phyloP scores from a whole-genome alignment of 768 basidiomycete species.

The Mycena amicta region DNA sequence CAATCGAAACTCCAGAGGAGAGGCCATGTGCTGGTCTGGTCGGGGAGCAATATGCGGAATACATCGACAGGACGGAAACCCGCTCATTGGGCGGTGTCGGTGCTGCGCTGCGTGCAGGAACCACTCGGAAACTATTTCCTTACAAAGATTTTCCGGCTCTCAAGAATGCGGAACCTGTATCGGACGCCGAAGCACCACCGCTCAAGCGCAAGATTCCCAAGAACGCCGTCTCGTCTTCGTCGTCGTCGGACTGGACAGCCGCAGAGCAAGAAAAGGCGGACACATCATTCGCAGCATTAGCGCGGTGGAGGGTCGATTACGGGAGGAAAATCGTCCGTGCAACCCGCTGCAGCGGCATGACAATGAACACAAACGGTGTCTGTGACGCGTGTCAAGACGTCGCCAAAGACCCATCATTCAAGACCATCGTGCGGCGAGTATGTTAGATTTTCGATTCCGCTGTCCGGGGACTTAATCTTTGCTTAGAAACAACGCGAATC shows the following conservation, averaged over 20 bases:
- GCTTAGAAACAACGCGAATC: constrained; percentile 6
- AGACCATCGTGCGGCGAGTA: neutral
- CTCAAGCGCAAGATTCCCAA: neutral
- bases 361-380: neutral
- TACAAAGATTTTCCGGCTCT: neutral
- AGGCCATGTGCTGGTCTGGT: neutral
- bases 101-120: neutral
- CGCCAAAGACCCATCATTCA: neutral
- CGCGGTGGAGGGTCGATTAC: neutral
- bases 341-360: neutral
- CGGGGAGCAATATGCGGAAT: neutral
- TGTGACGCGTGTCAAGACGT: neutral
- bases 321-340: neutral
- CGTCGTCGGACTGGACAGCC: neutral
- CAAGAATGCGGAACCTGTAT: neutral
- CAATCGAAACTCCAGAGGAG: neutral
- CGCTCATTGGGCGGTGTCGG: neutral
- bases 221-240: neutral
- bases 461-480: neutral
- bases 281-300: neutral
- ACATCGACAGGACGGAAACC: neutral
- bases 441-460: neutral
- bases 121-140: neutral
- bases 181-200: no score
- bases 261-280: neutral